Evolutionary conservation across 2,329 filamentous ascomycete genomes (phyloP), one percentile per base, ranked within the genome.

Genomic region (Cytospora mali): DNA sequence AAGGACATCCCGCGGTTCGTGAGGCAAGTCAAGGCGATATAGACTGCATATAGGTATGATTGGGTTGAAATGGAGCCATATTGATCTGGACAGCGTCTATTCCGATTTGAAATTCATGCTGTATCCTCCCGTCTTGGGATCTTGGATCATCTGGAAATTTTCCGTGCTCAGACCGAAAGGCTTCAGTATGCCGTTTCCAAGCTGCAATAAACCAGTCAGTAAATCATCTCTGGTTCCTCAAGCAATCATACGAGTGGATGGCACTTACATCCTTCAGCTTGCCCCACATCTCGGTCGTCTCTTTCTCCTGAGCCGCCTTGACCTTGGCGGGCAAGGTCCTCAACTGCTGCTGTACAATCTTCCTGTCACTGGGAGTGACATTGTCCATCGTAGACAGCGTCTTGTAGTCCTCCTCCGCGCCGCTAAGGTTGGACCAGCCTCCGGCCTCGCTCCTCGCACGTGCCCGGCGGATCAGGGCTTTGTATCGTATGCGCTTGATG

Each of bases 251-350:
- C 29, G 28, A 33, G n/a, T 53, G 28, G 7, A 6, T 16, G 48
- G n/a, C 55, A 80, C 84, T 78, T 68, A 87, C 85, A 69, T 89
- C 88, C 73, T 96, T 97, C 70, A 99, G 77, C 79, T 98, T 97
- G 21, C 90, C 91, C 93, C 97, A 96, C 93, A 98, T 97, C 77
- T 99, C 94, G 3, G 85, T 88, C 84, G 95, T 92, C 76, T 99
- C 95, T 69, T 84, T 84, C 71, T 97, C 89, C 76, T 93, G 92
- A 1, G 93, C 93, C 21, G 84, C 84, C 67, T 94, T 91, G 55
- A 92, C 84, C 66, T 83, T 82, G 1, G 83, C 79, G 1, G 92
- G 91, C 46, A 98, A 76, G 25, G 80, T 78, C 16, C 80, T 75
- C 64, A 96, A 79, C 68, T 92, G 89, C 29, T 80, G 76, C 58